Base-by-base conservation (phyloP, 192 early-diverging fungal species). In the Thoreauomyces humboldtii region DNA sequence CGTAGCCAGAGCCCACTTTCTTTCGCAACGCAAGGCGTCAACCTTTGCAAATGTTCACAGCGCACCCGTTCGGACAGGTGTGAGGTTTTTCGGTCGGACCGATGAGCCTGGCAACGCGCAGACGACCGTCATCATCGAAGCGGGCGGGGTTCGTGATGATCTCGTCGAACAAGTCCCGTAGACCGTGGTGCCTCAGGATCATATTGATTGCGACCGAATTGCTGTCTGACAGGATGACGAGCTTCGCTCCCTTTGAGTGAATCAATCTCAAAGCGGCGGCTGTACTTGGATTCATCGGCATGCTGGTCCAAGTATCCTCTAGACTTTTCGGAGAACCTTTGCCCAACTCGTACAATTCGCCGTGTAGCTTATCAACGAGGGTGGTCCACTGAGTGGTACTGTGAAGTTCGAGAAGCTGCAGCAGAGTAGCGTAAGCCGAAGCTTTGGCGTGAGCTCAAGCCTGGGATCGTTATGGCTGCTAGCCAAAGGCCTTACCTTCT, bases 31-130 rank as follows among this genome's bases (percentile, higher is more conserved):
- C n/a, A n/a, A n/a, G n/a, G n/a, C n/a, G n/a, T n/a, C n/a, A n/a
- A 63, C 87, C 87, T 73, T 88, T 88, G 37, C 87, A 88, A 21
- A 88, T 72, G 54, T 88, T 88, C 6, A 71, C 59, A 14, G 78
- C 64, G 44, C 87, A 88, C 38, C 73, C 67, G 35, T 78, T 68
- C 19, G 62, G 57, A 59, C 84, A 86, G 33, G 53, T 35, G 58
- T 85, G 85, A 24, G 77, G 82, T 9, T 29, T 14, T 15, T 27
- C 51, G 32, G 21, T 27, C 7, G 59, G 48, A 31, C 61, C 52
- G 12, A 76, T 75, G 32, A 74, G 74, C 37, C 85, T 73, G 4
- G 47, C 46, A 29, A 88, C 61, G 25, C 71, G 56, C 14, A 86
- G 60, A 36, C 75, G 60, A 1, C 73, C 80, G 17, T 63, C 45